Evolutionary conservation across 192 early-diverging fungal species (phyloP).

Genomic region (Linnemannia schmuckeri): DNA sequence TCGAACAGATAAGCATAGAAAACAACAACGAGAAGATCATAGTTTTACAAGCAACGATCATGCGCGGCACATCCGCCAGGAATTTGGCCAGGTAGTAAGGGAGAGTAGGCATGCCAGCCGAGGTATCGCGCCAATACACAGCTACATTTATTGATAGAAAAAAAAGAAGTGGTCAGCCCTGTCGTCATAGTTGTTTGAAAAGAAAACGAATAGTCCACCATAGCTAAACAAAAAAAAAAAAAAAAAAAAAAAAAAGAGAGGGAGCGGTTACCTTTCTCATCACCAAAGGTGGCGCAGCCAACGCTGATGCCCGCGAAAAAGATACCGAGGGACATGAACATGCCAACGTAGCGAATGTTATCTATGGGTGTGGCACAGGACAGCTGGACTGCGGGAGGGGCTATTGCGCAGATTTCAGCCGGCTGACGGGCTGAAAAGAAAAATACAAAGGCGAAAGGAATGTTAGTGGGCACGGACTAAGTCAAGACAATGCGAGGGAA

Average conservation of each 20-base stretch:
- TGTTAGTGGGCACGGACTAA: not conserved
- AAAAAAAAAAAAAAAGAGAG: not conserved
- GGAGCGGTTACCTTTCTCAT: slow-evolving; percentile 55
- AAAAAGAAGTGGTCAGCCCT: not conserved
- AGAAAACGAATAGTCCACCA: not conserved
- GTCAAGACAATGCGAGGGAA: not conserved
- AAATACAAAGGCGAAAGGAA: not conserved
- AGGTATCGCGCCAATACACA: slow-evolving; percentile 74
- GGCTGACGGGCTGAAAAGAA: slow-evolving; percentile 32
- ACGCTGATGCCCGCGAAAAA: slow-evolving; percentile 70
- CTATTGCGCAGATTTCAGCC: slow-evolving; percentile 58
- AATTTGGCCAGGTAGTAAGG: slow-evolving; percentile 74
- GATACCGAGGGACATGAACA: slow-evolving; percentile 69
- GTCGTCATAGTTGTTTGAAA: not conserved
- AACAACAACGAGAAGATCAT: not conserved
- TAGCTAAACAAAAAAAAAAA: not conserved
- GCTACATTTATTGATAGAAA: slow-evolving; percentile 21
- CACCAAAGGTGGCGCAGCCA: slow-evolving; percentile 70
- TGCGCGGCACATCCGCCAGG: slow-evolving; percentile 70
- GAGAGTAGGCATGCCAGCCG: slow-evolving; percentile 68
- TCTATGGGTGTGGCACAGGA: slow-evolving; percentile 37
- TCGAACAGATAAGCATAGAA: not conserved
- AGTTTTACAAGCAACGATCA: slow-evolving; percentile 60
- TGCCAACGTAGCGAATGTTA: slow-evolving; percentile 56
- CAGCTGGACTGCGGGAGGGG: slow-evolving; percentile 50